These are phyloP conservation scores for Starmerella davenportii DNA, from an alignment of 805 yeast genomes.

Conservation along the genomic window DNA sequence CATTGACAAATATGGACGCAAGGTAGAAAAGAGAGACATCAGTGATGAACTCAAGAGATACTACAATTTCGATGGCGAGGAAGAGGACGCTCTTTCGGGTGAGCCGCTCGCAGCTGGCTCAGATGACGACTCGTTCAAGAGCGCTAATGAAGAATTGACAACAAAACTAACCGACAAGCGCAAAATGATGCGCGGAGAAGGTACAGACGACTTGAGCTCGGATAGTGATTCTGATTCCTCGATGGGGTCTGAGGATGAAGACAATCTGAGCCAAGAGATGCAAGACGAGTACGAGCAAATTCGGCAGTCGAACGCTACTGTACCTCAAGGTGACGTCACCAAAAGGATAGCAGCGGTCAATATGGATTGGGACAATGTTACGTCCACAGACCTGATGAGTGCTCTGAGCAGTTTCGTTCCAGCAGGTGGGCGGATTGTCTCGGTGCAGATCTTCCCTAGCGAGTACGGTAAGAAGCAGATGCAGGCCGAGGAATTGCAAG, in stretches of 20 bases:
- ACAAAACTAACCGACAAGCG: constrained; percentile 5
- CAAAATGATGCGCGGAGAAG: constrained; percentile 17
- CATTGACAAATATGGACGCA: constrained; percentile 80
- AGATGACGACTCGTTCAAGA: constrained; percentile 11
- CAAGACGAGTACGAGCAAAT: constrained; percentile 24
- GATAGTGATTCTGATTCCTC: constrained; percentile 5
- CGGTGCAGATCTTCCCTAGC: constrained; percentile 65
- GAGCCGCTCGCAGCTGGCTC: constrained; percentile 6
- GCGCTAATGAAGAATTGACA: constrained; percentile 8
- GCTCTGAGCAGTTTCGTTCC: constrained; percentile 78
- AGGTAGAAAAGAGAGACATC: constrained; percentile 31
- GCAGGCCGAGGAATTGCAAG: constrained; percentile 76
- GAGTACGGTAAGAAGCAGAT: constrained; percentile 86
- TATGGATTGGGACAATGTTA: constrained; percentile 93
- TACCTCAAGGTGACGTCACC: constrained; percentile 81
- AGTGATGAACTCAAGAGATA: constrained; percentile 43
- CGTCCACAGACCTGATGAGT: constrained; percentile 72
- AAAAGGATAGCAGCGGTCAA: constrained; percentile 76
- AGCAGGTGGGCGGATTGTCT: constrained; percentile 44
- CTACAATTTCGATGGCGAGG: constrained; percentile 35
- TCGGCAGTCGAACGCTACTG: constrained; percentile 24
- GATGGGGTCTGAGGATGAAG: constrained; percentile 9
- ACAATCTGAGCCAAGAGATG: no score
- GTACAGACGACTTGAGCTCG: constrained; percentile 1
- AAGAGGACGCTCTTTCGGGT: constrained; percentile 14